Base-by-base conservation (phyloP, 495 filamentous ascomycete genomes). In the Aspergillus ostianus region DNA sequence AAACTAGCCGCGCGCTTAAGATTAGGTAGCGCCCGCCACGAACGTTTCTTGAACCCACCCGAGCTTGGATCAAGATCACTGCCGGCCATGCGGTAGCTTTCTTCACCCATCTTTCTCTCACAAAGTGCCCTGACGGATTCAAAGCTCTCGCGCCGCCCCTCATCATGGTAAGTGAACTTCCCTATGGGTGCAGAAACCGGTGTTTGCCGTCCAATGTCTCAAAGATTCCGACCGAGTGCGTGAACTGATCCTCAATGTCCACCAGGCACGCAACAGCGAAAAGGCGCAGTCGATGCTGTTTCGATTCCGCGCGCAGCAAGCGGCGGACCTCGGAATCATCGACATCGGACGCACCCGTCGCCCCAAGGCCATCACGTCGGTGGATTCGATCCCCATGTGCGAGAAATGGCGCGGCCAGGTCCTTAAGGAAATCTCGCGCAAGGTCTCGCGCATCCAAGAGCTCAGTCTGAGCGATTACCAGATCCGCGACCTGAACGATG, bases 201-300 rank as follows among this genome's bases (percentile, higher is more conserved):
- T 7, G 1, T 7, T 10, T 49, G 30, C 30, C 19, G 47, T 21
- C 21, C 50, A 32, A 52, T 26, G 12, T 52, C 50, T 7, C 50
- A 18, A 4, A 51, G 2, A 56, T 41, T 18, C 27, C 5, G 15
- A 44, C 23, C 23, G 46, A 49, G 54, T 64, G 60, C 45, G 18
- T 19, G 27, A 27, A 65, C 26, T 52, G 26, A 68, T 48, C 47
- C 59, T 58, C 47, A 51, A 26, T 55, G 56, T 60, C 58, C 61
- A 45, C 62, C 73, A 88, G 86, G 86, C 86, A 56, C 86, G 86
- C 60, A 98, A 98, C 74, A 91, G 89, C 29, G 93, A 97, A 84
- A 98, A 98, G 79, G 94, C 94, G 59, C 94, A 98, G 76, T 97
- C 93, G 21, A 98, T 98, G 94, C 95, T 98, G 75, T 98, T 96